Evolutionary conservation across 2,329 filamentous ascomycete species (phyloP).

Genomic region (Pseudocercospora macadamiae): DNA sequence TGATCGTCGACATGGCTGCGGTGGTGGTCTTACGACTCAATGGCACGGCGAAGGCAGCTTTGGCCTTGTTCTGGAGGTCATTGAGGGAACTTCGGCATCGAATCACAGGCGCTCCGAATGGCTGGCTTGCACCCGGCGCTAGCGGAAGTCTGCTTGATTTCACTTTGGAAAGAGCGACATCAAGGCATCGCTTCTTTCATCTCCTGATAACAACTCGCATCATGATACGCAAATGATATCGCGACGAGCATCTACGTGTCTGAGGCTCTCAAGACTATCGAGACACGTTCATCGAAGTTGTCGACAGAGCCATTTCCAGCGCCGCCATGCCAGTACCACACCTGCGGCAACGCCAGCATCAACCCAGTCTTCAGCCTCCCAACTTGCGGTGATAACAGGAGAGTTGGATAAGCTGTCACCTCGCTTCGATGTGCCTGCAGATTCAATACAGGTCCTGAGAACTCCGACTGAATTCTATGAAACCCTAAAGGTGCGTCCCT

Average conservation of each 20-base stretch:
- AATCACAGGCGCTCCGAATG: neutral
- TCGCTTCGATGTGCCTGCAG: conserved; percentile 82
- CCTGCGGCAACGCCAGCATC: conserved; percentile 23
- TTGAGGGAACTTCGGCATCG: too few relatives aligned
- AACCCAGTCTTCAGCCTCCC: conserved; percentile 47
- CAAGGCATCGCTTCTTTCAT: neutral
- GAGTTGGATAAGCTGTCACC: conserved; percentile 89
- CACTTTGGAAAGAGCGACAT: neutral
- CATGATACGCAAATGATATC: conserved; percentile 34
- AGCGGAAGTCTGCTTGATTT: neutral
- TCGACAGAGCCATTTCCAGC: conserved; percentile 25
- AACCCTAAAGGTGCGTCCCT: conserved; percentile 72
- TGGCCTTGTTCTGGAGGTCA: neutral
- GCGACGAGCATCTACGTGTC: conserved; percentile 31
- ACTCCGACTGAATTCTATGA: conserved; percentile 89
- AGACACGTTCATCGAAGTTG: neutral
- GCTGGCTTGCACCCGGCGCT: neutral
- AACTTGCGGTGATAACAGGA: conserved; percentile 63
- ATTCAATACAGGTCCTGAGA: conserved; percentile 76
- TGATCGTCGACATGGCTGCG: conserved; percentile 81
- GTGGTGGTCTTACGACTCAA: conserved; percentile 28
- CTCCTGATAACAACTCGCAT: neutral
- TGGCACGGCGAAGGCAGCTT: neutral
- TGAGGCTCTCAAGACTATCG: conserved; percentile 26
- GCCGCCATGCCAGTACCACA: conserved; percentile 31